Conservation (phyloP, 2,329 filamentous ascomycete genomes). For the Fusarium tuaranense region DNA sequence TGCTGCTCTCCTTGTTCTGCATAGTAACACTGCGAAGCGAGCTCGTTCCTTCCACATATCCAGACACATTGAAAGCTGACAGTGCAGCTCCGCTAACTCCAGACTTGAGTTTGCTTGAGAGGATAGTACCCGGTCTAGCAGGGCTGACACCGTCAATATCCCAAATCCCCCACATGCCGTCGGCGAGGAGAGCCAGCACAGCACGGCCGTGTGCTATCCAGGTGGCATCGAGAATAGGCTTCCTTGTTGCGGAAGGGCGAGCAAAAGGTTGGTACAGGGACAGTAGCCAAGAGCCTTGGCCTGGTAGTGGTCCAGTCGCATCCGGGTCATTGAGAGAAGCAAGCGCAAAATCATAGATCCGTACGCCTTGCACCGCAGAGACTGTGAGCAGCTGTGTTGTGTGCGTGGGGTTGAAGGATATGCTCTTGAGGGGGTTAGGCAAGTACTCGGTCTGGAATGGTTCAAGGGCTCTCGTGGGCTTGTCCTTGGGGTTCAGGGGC, state of each 20-base stretch:
- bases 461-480: constrained; percentile 48
- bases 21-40: constrained; percentile 59
- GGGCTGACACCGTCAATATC: constrained; percentile 71
- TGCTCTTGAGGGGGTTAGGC: constrained; percentile 63
- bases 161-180: constrained; percentile 77
- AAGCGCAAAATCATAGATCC: constrained; percentile 71
- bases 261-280: constrained; percentile 70
- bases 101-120: constrained; percentile 63
- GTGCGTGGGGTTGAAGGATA: constrained; percentile 72
- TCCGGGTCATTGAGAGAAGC: constrained; percentile 65
- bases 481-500: constrained; percentile 56
- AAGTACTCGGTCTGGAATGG: constrained; percentile 73
- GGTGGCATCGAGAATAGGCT: constrained; percentile 70
- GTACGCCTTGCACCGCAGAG: constrained; percentile 65
- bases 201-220: constrained; percentile 73
- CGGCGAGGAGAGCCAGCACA: constrained; percentile 68
- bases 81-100: constrained; percentile 69
- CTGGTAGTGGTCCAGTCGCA: constrained; percentile 62
- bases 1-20: constrained; percentile 52
- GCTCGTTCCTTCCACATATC: constrained; percentile 71
- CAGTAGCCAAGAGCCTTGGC: constrained; percentile 73
- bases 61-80: constrained; percentile 68
- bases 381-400: constrained; percentile 69
- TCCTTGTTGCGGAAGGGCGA: constrained; percentile 62
- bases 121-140: constrained; percentile 52